Evolutionary conservation across 2,329 filamentous ascomycete genomes (phyloP).

Genomic region (Alternaria postmessia): DNA sequence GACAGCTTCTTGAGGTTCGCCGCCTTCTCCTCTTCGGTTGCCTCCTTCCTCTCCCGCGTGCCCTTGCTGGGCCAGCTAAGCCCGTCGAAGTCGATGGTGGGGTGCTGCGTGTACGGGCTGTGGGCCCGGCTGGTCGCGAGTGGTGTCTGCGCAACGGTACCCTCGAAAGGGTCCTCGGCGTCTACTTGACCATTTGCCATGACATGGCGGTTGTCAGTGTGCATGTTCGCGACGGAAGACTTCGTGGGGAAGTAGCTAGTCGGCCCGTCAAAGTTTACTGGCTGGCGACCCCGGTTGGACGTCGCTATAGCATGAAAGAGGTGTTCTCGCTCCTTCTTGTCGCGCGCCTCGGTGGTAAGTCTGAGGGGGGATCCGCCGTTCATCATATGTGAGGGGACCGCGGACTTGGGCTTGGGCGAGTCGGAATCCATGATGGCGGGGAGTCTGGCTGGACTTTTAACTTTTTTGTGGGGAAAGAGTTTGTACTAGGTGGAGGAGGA

Average conservation of each 20-base stretch:
- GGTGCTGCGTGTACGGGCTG: slow-evolving; percentile 60
- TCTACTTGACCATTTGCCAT: slow-evolving; percentile 39
- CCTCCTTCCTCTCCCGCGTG: slow-evolving; percentile 68
- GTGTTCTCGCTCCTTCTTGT: slow-evolving; percentile 62
- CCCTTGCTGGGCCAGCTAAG: slow-evolving; percentile 66
- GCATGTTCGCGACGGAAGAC: slow-evolving; percentile 26
- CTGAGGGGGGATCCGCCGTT: slow-evolving; percentile 64
- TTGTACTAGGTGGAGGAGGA: background rate
- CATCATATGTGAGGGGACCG: slow-evolving; percentile 64
- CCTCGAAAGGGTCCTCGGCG: slow-evolving; percentile 63
- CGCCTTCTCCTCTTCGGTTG: slow-evolving; percentile 65
- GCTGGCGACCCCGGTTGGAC: slow-evolving; percentile 61
- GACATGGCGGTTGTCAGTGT: slow-evolving; percentile 22
- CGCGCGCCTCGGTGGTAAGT: slow-evolving; percentile 57
- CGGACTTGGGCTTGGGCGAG: slow-evolving; percentile 58
- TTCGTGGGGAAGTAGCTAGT: slow-evolving; percentile 41
- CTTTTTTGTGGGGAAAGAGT: background rate
- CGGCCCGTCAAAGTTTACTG: slow-evolving; percentile 55
- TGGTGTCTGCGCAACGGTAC: slow-evolving; percentile 60
- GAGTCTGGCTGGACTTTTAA: slow-evolving; percentile 1
- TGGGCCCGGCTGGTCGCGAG: slow-evolving; percentile 60
- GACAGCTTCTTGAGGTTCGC: slow-evolving; percentile 67
- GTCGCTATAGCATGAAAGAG: slow-evolving; percentile 67
- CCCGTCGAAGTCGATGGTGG: slow-evolving; percentile 64
- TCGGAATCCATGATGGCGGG: slow-evolving; percentile 53